Percentiles rank a stretch among this genome's conserved stretches.
These are phyloP conservation scores for Vaccinium vitisidaea DNA, from an alignment of 148 eudicot species.

Conservation along the genomic window DNA sequence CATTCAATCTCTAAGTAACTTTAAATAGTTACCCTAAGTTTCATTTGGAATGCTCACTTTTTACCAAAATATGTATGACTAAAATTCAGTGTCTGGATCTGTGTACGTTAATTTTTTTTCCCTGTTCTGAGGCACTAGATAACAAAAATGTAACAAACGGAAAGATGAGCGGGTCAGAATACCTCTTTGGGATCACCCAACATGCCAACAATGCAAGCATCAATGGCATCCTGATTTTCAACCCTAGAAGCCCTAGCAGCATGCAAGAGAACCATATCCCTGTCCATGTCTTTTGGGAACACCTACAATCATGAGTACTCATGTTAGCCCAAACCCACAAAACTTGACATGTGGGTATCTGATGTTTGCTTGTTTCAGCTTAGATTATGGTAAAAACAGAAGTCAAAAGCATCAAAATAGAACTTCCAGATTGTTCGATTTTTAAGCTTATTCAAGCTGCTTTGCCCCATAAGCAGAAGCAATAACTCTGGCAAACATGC, in stretches of 20 bases:
- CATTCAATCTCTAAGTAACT: neutral
- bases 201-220: constrained; percentile 70
- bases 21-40: neutral
- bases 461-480: neutral
- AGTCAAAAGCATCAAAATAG: neutral
- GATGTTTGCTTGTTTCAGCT: neutral
- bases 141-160: neutral
- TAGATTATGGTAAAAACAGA: neutral
- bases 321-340: neutral
- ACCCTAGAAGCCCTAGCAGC: constrained; percentile 80
- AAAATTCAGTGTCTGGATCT: neutral
- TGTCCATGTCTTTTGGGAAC: constrained; percentile 41
- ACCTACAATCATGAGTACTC: constrained; percentile 19
- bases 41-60: neutral
- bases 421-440: too few relatives aligned
- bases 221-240: constrained; percentile 85
- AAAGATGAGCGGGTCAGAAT: neutral
- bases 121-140: neutral
- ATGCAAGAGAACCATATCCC: constrained; percentile 44
- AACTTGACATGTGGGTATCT: neutral
- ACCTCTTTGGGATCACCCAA: constrained; percentile 74
- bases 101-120: neutral
- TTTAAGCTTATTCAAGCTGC: neutral
- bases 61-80: neutral
- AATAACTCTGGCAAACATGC: neutral